Evolutionary conservation across 2,329 filamentous ascomycete species (phyloP), one percentile per base, ranked within the genome.

Genomic region (Calonectria hongkongensis): DNA sequence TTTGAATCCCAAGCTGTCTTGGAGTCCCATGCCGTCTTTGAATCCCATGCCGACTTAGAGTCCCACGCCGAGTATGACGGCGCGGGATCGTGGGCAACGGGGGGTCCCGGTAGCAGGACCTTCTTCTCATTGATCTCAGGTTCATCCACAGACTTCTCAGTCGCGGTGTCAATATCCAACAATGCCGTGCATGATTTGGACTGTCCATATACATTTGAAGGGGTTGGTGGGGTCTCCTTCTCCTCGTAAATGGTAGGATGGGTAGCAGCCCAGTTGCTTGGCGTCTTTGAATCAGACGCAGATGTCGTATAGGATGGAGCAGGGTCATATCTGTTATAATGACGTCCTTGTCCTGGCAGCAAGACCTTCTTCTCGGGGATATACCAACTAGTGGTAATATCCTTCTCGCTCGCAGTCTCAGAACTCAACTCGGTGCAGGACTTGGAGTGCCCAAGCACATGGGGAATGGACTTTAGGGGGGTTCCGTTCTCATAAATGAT

Each of bases 401-500:
- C 33, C n/a, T 39, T 12, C 21, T 48, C 45, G 45, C 5, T 25
- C 12, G 21, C n/a, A 10, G n/a, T 21, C 45, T 48, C 45, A 9
- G 18, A 13, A 25, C 12, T 48, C 12, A 48, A 48, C n/a, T 21
- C 45, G 3, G 45, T 48, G n/a, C n/a, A 48, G 5, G 45, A 48
- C 8, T 48, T 48, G n/a, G 45, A 48, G 5, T 48, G 45, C 1
- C 12, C 21, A 48, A 25, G 8, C n/a, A 12, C 10, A 5, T 48
- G 21, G 7, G 45, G n/a, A 48, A 13, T 10, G 10, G 21, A 9
- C 45, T 12, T 7, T n/a, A 25, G 5, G 25, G 33, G n/a, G 13
- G 51, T 12, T 28, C 27, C 36, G 16, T 60, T 60, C 25, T 60
- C 54, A 33, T 60, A 41, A 60, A 60, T 60, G 21, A 36, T 41